Conservation (phyloP, 148 eudicot genomes). For the Fallopia convolvulus region DNA sequence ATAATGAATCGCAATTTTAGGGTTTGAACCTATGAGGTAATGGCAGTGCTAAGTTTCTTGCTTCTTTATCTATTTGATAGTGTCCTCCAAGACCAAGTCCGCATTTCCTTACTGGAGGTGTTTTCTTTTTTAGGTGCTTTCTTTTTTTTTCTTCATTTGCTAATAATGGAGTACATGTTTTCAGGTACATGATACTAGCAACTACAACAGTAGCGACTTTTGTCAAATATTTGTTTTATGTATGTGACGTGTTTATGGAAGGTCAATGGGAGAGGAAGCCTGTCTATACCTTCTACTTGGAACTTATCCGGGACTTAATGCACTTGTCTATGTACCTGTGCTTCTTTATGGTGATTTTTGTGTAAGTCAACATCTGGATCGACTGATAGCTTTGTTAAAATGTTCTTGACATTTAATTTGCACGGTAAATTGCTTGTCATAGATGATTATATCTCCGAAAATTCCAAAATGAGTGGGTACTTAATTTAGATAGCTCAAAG, state of each 20-base stretch:
- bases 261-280: conserved; percentile 99
- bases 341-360: conserved; percentile 87
- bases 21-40: not conserved
- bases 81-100: not conserved
- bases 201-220: conserved; percentile 83
- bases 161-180: not conserved
- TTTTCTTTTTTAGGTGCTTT: not conserved
- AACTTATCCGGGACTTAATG: conserved; percentile 84
- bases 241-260: conserved; percentile 95
- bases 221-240: conserved; percentile 81
- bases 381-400: not conserved
- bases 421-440: not conserved
- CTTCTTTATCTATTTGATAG: not conserved
- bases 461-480: not conserved
- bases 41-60: not conserved
- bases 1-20: not conserved
- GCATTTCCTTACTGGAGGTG: not conserved
- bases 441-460: not conserved
- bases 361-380: conserved; percentile 51
- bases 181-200: conserved; percentile 96
- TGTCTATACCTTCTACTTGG: conserved; percentile 93
- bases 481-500: not conserved
- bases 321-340: conserved; percentile 96
- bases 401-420: not conserved
- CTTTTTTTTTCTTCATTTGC: not conserved